Percentiles rank a stretch among this genome's conserved stretches.
Conservation (phyloP, 1,139 yeast genomes). For the Scheffersomyces lignicola region DNA sequence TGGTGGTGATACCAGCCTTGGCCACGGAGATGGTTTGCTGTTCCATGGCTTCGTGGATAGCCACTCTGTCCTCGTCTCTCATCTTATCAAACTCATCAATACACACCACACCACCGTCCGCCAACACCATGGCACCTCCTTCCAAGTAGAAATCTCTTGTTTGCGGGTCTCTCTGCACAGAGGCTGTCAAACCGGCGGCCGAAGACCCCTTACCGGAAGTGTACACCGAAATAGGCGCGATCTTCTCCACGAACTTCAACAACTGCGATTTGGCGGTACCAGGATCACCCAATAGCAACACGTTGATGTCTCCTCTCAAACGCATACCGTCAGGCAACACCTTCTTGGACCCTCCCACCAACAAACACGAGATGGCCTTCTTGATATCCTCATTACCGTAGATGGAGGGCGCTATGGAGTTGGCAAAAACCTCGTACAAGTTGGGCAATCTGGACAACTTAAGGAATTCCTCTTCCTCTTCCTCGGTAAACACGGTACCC, state of each 20-base stretch:
- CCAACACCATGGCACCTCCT: conserved; percentile 99
- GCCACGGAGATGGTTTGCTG: conserved; percentile 99
- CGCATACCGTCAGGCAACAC: conserved; percentile 94
- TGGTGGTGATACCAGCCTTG: conserved; percentile 97
- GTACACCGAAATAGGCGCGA: conserved; percentile 90
- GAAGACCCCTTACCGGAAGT: conserved; percentile 99
- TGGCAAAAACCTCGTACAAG: conserved; percentile 79
- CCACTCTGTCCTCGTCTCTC: conserved; percentile 99
- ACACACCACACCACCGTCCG: conserved; percentile 99
- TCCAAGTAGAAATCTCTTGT: conserved; percentile 92
- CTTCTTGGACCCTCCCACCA: conserved; percentile 94
- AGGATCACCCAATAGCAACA: conserved; percentile 91
- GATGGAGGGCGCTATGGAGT: conserved; percentile 93
- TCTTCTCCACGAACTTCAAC: conserved; percentile 90
- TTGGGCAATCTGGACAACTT: conserved; percentile 80
- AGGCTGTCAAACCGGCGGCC: conserved; percentile 98
- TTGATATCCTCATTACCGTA: conserved; percentile 93
- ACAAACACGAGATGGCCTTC: conserved; percentile 86
- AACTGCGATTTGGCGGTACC: conserved; percentile 98
- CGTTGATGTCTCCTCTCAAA: conserved; percentile 95
- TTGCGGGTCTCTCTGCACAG: conserved; percentile 87
- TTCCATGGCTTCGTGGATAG: conserved; percentile 99
- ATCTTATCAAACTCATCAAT: conserved; percentile 98
- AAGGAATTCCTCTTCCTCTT: conserved; percentile 90
- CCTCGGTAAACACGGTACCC: conserved; percentile 76